Percentiles rank a stretch among this genome's conserved stretches.
Evolutionary conservation across 805 yeast genomes (phyloP).

Genomic region (Metschnikowia dekortorum): DNA sequence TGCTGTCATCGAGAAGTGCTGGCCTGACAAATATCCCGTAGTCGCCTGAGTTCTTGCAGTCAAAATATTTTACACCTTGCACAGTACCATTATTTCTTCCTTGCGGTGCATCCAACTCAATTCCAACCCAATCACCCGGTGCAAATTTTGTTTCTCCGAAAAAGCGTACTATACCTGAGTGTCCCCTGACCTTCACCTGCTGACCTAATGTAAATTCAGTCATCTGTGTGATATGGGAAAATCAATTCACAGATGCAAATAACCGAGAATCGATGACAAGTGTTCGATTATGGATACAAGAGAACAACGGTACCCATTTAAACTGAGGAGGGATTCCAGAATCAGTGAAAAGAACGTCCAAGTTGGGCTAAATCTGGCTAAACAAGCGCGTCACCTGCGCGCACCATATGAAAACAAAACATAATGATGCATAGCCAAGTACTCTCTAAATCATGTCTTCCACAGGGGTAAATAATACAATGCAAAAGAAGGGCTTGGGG

Average conservation of each 20-base stretch:
- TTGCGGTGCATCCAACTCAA: slow-evolving; percentile 35
- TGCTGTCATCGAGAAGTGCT: slow-evolving; percentile 18
- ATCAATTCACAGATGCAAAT: not conserved
- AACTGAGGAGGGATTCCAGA: not conserved
- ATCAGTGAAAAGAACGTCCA: not conserved
- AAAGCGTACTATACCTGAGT: slow-evolving; percentile 45
- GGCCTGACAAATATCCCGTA: slow-evolving; percentile 50
- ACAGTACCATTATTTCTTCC: slow-evolving; percentile 53
- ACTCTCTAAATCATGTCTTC: slow-evolving; percentile 8
- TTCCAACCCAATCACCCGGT: slow-evolving; percentile 51
- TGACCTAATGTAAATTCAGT: slow-evolving; percentile 19
- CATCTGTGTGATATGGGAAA: not conserved
- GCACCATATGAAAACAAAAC: slow-evolving; percentile 1
- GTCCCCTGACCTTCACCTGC: slow-evolving; percentile 34
- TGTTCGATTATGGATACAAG: not conserved
- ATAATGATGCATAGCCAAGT: not conserved
- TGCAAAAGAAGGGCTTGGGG: slow-evolving; percentile 23
- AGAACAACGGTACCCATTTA: not conserved
- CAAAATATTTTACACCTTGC: slow-evolving; percentile 41
- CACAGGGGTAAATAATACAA: not conserved
- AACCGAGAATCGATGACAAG: not conserved
- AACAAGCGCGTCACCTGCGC: slow-evolving; percentile 3
- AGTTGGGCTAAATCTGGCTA: not conserved
- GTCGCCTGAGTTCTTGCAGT: slow-evolving; percentile 24
- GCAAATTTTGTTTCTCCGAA: slow-evolving; percentile 57